Conservation (phyloP, 1,284 basidiomycete genomes). For the Rhizoctonia solani region DNA sequence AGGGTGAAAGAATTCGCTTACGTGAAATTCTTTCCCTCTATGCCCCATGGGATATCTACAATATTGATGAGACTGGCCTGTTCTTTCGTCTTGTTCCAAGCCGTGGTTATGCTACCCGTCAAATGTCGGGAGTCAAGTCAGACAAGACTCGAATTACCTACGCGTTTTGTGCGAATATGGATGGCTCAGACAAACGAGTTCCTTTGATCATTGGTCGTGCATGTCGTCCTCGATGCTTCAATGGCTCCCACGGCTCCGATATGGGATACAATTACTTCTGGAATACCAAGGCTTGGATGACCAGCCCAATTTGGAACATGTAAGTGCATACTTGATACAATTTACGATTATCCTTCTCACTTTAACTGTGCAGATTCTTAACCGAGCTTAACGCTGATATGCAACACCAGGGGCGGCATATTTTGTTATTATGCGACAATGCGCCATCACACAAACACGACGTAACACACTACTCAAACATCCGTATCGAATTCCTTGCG, state of each 20-base stretch:
- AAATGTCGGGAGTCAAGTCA: conserved; percentile 41
- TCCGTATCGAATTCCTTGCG: too few species aligned
- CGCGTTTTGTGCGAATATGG: conserved; percentile 45
- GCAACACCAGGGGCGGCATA: too few species aligned
- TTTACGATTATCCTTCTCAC: too few species aligned
- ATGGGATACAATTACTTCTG: conserved; percentile 45
- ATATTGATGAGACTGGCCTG: conserved; percentile 49
- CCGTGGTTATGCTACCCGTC: conserved; percentile 40
- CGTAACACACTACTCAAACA: too few species aligned
- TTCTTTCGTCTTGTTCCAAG: conserved; percentile 44
- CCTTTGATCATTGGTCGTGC: conserved; percentile 46
- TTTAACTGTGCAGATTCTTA: too few species aligned
- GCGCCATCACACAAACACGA: too few species aligned
- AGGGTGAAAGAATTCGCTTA: not conserved
- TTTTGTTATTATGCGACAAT: too few species aligned
- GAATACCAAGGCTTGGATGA: conserved; percentile 48
- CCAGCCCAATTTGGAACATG: conserved; percentile 38
- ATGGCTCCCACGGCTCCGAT: conserved; percentile 38
- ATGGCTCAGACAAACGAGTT: conserved; percentile 43
- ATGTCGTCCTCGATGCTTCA: conserved; percentile 42
- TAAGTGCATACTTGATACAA: not conserved
- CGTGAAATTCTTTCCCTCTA: not conserved
- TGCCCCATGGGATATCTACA: conserved; percentile 45
- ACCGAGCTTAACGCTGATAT: too few species aligned
- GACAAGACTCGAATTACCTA: conserved; percentile 42